Evolutionary conservation across 1,284 basidiomycete genomes (phyloP).

Genomic region (Leccinum glutinopallens): DNA sequence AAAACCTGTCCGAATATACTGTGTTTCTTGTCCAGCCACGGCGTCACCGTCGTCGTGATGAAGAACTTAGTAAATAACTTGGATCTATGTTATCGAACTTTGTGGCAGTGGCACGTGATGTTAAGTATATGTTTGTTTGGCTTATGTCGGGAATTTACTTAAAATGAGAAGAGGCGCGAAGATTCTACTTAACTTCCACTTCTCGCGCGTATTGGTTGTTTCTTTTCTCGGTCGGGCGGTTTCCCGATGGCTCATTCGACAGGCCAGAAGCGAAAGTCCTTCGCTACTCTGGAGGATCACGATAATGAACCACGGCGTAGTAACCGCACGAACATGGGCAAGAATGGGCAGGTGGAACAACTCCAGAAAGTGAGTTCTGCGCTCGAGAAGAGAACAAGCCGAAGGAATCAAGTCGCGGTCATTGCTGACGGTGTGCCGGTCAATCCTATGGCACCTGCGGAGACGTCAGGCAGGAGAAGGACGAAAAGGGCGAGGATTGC

Average conservation of each 20-base stretch:
- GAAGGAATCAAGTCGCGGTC: not conserved
- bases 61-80: slow-evolving; percentile 71
- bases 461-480: not conserved
- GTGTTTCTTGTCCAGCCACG: slow-evolving; percentile 97
- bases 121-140: not conserved
- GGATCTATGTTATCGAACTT: not conserved
- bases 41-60: slow-evolving; percentile 94
- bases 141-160: not conserved
- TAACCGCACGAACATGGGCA: not conserved
- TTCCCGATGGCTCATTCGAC: not conserved
- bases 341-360: not conserved
- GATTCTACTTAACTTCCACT: not conserved
- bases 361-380: not conserved
- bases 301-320: not conserved
- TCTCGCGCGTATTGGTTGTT: not conserved
- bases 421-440: not conserved
- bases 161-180: not conserved
- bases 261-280: not conserved
- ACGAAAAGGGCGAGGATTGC: not conserved
- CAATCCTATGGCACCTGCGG: not conserved
- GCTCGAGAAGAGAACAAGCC: not conserved
- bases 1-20: slow-evolving; percentile 89
- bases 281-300: not conserved
- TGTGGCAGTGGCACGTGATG: not conserved
- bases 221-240: not conserved